Evolutionary conservation across 1,284 basidiomycete genomes (phyloP), one percentile per base, ranked within the genome.

Genomic region (Puccinia triticina): DNA sequence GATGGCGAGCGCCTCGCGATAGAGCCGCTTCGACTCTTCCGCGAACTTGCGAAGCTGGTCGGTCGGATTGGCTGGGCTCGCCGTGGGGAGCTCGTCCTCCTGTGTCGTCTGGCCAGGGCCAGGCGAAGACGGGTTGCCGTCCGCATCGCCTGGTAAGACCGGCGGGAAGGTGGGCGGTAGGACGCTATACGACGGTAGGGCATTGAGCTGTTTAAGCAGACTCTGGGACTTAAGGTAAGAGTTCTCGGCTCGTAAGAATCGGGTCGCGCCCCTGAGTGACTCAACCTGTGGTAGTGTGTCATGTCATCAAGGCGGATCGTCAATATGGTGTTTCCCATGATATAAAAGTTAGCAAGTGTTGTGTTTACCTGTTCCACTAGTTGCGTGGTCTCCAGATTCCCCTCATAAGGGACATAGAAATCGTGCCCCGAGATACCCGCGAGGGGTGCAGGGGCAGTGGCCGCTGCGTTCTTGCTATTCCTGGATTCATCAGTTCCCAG

Each of bases 191-290:
- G 88, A 14, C 92, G 88, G 93, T 0, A 98, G 89, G 2, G 91
- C 87, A 83, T 93, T 90, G 82, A 98, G 91, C 85, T 95, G 93
- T 81, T 90, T 90, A 84, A 96, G 90, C 0, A 98, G 89, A 85
- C 95, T 94, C 86, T 93, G 92, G 1, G 94, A 93, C 86, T 94
- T 96, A 87, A 99, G 91, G 86, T 93, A 93, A 0, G 93, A 91
- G 87, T 99, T 99, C 87, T 99, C 96, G 53, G 90, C 91, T 26
- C 95, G 91, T 40, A 99, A 89, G 90, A 93, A 96, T 40, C 93
- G 91, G 37, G 99, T 91, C 0, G 94, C 94, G 2, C 92, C 92
- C 64, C 94, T 92, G 26, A 98, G 90, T n/a, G 92, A 92, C 77
- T 96, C 94, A 85, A 98, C 91, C 92, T 96, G 86, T 32, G 84